These are phyloP conservation scores for Leccinellum rugosiceps DNA, from an alignment of 768 basidiomycete genomes.

Conservation along the genomic window DNA sequence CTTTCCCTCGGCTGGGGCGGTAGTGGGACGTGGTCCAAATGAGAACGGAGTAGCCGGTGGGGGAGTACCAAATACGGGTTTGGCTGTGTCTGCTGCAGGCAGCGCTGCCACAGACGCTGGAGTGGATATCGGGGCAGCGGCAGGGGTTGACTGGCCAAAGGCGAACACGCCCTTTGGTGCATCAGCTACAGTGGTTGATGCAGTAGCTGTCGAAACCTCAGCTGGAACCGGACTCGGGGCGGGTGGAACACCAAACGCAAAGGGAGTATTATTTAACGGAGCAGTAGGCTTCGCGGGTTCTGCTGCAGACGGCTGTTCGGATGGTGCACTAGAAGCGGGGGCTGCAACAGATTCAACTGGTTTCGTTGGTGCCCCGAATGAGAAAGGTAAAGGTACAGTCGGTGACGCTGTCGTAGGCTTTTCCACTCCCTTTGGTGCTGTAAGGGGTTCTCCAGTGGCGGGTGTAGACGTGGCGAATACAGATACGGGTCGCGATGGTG, in stretches of 20 bases:
- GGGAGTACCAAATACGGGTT: conserved; percentile 40
- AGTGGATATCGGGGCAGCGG: conserved; percentile 5
- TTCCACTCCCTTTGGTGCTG: conserved; percentile 18
- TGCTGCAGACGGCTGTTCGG: conserved; percentile 7
- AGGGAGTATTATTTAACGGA: conserved; percentile 9
- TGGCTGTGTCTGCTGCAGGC: conserved; percentile 35
- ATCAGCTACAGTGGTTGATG: conserved; percentile 15
- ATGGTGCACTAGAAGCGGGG: conserved; percentile 3
- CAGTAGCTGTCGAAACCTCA: conserved; percentile 9
- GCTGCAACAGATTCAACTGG: conserved; percentile 17
- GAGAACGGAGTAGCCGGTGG: conserved; percentile 36
- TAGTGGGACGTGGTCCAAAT: conserved; percentile 37
- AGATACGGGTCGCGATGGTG: conserved; percentile 6
- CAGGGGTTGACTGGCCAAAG: conserved; percentile 27
- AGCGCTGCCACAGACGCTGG: conserved; percentile 6
- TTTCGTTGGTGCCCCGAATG: conserved; percentile 27
- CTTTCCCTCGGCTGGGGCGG: conserved; percentile 25
- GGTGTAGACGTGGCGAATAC: conserved; percentile 7
- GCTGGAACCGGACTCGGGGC: neutral
- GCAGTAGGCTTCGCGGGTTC: conserved; percentile 8
- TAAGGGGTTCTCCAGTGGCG: conserved; percentile 3
- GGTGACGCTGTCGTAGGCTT: conserved; percentile 7
- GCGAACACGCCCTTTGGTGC: conserved; percentile 33
- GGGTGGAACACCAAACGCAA: conserved; percentile 29
- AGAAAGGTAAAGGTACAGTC: conserved; percentile 22